Evolutionary conservation across 805 yeast species (phyloP).

Genomic region (Starmerella kuoi): DNA sequence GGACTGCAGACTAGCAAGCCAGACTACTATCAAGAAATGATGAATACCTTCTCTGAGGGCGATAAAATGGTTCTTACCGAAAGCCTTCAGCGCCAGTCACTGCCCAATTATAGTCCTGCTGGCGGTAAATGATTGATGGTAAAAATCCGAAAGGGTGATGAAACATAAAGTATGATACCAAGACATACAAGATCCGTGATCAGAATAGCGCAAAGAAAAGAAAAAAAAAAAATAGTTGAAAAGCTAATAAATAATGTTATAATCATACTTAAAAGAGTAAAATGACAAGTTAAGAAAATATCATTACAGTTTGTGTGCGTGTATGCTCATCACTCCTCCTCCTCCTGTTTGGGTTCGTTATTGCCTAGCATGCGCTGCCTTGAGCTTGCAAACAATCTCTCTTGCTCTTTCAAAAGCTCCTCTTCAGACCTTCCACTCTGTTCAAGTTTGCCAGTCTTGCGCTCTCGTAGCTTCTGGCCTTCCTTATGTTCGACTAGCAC

Average conservation of each 20-base stretch:
- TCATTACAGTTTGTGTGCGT: no score
- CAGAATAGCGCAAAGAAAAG: not conserved
- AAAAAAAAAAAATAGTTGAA: not conserved
- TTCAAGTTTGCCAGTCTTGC: conserved; percentile 83
- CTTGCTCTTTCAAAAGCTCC: conserved; percentile 83
- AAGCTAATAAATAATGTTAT: not conserved
- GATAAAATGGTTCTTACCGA: conserved; percentile 30
- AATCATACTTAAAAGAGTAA: no score
- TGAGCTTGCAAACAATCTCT: conserved; percentile 56
- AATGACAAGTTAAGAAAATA: no score
- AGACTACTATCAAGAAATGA: conserved; percentile 38
- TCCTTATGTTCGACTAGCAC: conserved; percentile 81
- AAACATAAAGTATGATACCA: no score
- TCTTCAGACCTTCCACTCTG: conserved; percentile 87
- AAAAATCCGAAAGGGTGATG: no score
- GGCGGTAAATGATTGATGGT: not conserved
- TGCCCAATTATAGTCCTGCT: conserved; percentile 19
- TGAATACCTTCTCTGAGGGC: conserved; percentile 32
- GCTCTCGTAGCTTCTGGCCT: conserved; percentile 69
- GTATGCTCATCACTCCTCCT: not conserved
- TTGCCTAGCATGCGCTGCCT: conserved; percentile 22
- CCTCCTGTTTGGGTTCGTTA: conserved; percentile 7
- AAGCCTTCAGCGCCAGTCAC: conserved; percentile 21
- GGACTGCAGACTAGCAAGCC: conserved; percentile 39
- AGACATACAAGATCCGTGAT: not conserved